These are phyloP conservation scores for Omphalotus guepiniiformis DNA, from an alignment of 768 basidiomycete species.

Conservation along the genomic window DNA sequence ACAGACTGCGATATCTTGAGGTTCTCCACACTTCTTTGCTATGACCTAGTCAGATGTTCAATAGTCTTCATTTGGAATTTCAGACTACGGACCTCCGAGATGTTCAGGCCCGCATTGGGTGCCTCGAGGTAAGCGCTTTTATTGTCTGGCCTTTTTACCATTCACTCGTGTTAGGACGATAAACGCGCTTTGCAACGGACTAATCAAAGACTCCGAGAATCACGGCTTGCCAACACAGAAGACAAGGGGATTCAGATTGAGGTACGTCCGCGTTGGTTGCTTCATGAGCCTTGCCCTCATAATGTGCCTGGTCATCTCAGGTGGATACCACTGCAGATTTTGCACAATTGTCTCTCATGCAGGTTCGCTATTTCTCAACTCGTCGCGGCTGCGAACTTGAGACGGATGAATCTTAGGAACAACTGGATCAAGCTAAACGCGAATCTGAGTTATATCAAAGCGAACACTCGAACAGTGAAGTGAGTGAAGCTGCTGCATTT, in stretches of 20 bases:
- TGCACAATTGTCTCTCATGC: not conserved
- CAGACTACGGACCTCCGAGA: too few relatives aligned
- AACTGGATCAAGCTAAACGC: not conserved
- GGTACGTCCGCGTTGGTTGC: too few relatives aligned
- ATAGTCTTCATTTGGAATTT: not conserved
- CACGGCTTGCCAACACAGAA: not conserved
- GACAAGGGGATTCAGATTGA: not conserved
- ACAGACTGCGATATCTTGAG: not conserved
- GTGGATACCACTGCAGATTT: not conserved
- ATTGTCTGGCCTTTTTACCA: not conserved
- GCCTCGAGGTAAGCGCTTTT: not conserved
- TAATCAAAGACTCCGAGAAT: not conserved
- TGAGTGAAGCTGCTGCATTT: not conserved
- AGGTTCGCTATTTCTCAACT: not conserved
- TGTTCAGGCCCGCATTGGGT: not conserved
- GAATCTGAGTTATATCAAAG: not conserved
- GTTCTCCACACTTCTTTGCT: not conserved
- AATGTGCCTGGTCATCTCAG: not conserved
- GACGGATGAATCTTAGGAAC: not conserved
- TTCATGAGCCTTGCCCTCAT: not conserved
- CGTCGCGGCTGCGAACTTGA: not conserved
- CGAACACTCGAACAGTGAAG: not conserved
- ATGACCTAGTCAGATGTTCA: not conserved
- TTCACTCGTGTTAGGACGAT: not conserved
- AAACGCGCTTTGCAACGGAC: not conserved